Conservation (phyloP, 1,284 basidiomycete species). For the Boletellus sp. region DNA sequence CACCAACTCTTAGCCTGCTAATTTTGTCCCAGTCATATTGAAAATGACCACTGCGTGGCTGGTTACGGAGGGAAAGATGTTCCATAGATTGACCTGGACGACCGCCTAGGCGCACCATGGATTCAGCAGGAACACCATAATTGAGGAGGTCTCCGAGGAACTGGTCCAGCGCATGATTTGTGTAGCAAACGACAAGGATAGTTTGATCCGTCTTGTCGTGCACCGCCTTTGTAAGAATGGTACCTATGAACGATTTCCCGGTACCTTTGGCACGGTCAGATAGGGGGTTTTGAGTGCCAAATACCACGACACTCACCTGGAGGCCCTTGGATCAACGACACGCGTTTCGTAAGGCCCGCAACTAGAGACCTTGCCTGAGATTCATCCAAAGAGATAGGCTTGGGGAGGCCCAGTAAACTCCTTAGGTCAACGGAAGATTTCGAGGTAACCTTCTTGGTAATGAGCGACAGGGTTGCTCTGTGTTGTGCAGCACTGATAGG, state of each 20-base stretch:
- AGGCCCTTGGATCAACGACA: too few species aligned
- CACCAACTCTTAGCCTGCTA: slow-evolving; percentile 27
- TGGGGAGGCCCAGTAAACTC: too few species aligned
- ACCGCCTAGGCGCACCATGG: slow-evolving; percentile 54
- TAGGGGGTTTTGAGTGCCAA: too few species aligned
- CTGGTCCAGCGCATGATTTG: slow-evolving; percentile 59
- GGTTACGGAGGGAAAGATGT: slow-evolving; percentile 39
- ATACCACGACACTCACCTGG: too few species aligned
- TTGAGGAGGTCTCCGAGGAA: slow-evolving; percentile 56
- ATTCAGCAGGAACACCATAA: slow-evolving; percentile 38
- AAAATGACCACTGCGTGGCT: slow-evolving; percentile 8
- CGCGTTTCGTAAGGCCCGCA: too few species aligned
- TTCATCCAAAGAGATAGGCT: too few species aligned
- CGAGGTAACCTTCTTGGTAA: too few species aligned
- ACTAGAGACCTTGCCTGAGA: too few species aligned
- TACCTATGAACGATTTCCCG: slow-evolving; percentile 43
- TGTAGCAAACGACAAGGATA: slow-evolving; percentile 57
- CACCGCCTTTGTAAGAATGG: slow-evolving; percentile 52
- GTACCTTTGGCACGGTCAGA: too few species aligned
- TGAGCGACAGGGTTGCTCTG: too few species aligned
- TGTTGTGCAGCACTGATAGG: too few species aligned
- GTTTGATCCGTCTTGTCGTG: slow-evolving; percentile 43
- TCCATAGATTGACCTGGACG: slow-evolving; percentile 42
- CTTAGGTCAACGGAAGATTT: too few species aligned
- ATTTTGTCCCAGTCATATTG: slow-evolving; percentile 38